Evolutionary conservation across 2,329 filamentous ascomycete species (phyloP).

Genomic region (Biscogniauxia marginata): DNA sequence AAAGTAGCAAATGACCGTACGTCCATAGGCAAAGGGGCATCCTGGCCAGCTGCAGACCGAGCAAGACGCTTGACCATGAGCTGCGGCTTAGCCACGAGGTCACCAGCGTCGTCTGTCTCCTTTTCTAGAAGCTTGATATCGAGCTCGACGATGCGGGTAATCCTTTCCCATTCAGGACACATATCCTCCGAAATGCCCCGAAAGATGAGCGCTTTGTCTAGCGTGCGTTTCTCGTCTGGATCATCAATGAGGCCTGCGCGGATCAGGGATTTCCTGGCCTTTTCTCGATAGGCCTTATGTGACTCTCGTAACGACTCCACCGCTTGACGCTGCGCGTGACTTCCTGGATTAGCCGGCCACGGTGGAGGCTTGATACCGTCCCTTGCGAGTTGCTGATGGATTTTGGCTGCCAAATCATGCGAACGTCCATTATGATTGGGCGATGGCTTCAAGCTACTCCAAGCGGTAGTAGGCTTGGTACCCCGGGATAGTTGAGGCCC

Average conservation of each 20-base stretch:
- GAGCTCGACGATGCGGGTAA: slow-evolving; percentile 60
- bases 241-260: slow-evolving; percentile 63
- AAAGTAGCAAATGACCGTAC: slow-evolving; percentile 61
- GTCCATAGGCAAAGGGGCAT: slow-evolving; percentile 66
- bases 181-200: slow-evolving; percentile 68
- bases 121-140: slow-evolving; percentile 59
- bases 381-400: slow-evolving; percentile 52
- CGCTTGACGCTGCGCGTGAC: slow-evolving; percentile 47
- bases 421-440: slow-evolving; percentile 17
- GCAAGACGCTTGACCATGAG: slow-evolving; percentile 68
- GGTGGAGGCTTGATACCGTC: slow-evolving; percentile 53
- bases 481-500: background rate
- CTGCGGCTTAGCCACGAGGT: slow-evolving; percentile 45
- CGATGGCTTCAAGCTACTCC: background rate
- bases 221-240: slow-evolving; percentile 59
- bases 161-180: slow-evolving; percentile 67
- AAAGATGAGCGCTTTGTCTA: slow-evolving; percentile 65
- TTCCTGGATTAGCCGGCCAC: slow-evolving; percentile 56
- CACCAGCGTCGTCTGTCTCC: slow-evolving; percentile 37
- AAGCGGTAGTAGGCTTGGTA: slow-evolving; percentile 1
- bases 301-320: slow-evolving; percentile 56
- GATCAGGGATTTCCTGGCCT: slow-evolving; percentile 56
- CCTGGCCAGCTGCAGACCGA: slow-evolving; percentile 66
- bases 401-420: slow-evolving; percentile 42
- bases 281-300: slow-evolving; percentile 57